A percentile compares a stretch with the other conserved stretches of the same genome.
Evolutionary conservation across 2,329 filamentous ascomycete genomes (phyloP).

Genomic region (Penicillium freii): DNA sequence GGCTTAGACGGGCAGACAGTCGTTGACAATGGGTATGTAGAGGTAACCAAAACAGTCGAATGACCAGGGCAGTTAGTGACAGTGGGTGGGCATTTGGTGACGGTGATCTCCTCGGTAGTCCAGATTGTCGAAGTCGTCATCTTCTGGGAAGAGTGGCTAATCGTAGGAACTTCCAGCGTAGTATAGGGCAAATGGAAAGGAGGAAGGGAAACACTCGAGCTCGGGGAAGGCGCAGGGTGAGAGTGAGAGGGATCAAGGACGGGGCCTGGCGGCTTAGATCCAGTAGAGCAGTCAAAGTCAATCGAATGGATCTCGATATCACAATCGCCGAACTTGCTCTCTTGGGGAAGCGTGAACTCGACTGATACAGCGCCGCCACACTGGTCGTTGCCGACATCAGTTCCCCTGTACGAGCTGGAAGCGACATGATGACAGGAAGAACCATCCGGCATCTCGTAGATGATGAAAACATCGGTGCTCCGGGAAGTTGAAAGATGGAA

Average conservation of each 20-base stretch:
- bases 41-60: conserved; percentile 49
- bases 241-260: background rate
- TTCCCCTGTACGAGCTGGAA: conserved; percentile 64
- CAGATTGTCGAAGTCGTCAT: conserved; percentile 31
- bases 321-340: conserved; percentile 59
- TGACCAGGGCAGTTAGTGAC: conserved; percentile 51
- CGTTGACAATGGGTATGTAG: conserved; percentile 55
- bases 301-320: conserved; percentile 54
- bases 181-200: background rate
- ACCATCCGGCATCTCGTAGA: conserved; percentile 80
- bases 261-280: conserved; percentile 11
- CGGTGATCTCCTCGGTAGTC: conserved; percentile 31
- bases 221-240: background rate
- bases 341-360: conserved; percentile 61
- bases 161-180: background rate
- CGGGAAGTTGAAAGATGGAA: conserved; percentile 71
- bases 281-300: conserved; percentile 22
- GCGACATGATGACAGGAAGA: conserved; percentile 74
- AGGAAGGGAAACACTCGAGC: background rate
- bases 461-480: conserved; percentile 75
- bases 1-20: conserved; percentile 51
- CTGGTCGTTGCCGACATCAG: conserved; percentile 74
- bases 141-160: background rate
- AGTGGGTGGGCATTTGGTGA: conserved; percentile 38
- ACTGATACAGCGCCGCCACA: conserved; percentile 86